Conservation (phyloP, 1,284 basidiomycete genomes). For the Tilletia setariae region DNA sequence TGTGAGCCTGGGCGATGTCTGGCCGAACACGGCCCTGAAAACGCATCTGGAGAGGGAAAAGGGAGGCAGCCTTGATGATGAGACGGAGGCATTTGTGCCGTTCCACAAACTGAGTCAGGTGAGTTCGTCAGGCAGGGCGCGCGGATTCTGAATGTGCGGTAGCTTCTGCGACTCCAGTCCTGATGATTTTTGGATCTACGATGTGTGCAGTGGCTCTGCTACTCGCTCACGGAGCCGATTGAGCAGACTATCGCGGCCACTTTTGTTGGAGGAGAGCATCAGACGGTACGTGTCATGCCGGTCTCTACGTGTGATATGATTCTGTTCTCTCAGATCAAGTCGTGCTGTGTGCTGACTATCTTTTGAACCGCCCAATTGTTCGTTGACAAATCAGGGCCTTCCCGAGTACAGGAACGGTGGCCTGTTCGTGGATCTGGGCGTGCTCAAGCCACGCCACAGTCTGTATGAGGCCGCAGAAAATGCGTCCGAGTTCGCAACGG, state of each 20-base stretch:
- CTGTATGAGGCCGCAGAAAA: conserved; percentile 21
- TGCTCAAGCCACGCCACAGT: conserved; percentile 28
- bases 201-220: conserved; percentile 64
- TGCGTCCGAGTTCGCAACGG: conserved; percentile 10
- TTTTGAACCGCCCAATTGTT: conserved; percentile 61
- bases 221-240: conserved; percentile 41
- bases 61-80: neutral
- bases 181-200: neutral
- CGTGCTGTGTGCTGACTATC: too few species aligned
- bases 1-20: conserved; percentile 78
- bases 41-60: conserved; percentile 3
- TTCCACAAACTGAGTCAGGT: conserved; percentile 75
- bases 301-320: conserved; percentile 75
- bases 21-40: conserved; percentile 60
- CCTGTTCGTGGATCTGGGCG: conserved; percentile 75
- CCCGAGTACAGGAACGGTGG: conserved; percentile 59
- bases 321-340: too few species aligned
- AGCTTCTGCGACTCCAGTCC: too few species aligned
- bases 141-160: neutral
- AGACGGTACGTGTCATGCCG: conserved; percentile 61
- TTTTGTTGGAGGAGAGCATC: conserved; percentile 69
- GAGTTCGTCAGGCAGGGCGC: neutral
- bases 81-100: conserved; percentile 68
- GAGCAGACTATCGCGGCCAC: conserved; percentile 66
- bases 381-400: conserved; percentile 20